Evolutionary conservation across 208 protist genomes (phyloP), one percentile per base, ranked within the genome.

Genomic region (Zelonia costaricensis): DNA sequence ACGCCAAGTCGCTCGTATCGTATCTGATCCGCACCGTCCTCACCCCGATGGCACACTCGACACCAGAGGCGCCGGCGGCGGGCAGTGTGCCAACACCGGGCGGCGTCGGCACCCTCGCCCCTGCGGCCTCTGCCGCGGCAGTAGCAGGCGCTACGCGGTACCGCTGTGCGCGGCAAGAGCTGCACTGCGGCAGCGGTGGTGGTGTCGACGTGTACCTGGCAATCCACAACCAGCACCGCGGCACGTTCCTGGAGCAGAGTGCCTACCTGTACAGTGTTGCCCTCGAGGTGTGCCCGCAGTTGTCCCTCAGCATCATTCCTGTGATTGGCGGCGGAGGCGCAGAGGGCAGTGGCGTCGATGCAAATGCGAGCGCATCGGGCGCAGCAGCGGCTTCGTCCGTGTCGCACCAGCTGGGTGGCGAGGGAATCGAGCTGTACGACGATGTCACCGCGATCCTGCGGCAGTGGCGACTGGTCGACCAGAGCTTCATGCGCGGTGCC

Each of bases 221-320:
- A 12, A 55, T 91, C n/a, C 58, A 88, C 57, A 79, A 86, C 42
- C 59, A 53, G 43, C 49, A 58, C 25, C 83, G 85, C 36, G 56
- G 68, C 56, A 80, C 74, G 20, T 84, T 92, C 38, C 69, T 95
- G 2, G 69, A 78, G 33, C 89, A 92, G 38, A 82, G 81, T 0
- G 62, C 76, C 39, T 36, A 52, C 46, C 63, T 95, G 12, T 95
- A 95, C 70, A 78, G 67, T 45, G 66, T 76, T 1, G 78, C 69
- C 12, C 65, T 90, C 20, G 46, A 68, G 35, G 55, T 76, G 35
- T 73, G 74, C 47, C 60, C 76, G 18, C 57, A 74, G 47, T 47
- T 79, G 2, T 70, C 46, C 57, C 52, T 95, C 6, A 72, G 57
- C 67, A 84, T 95, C 15, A 84, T 95, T 31, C 83, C 82, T 3